phyloP scores from a whole-genome alignment of 73 alveolate species.

The Tetrahymena borealis region DNA sequence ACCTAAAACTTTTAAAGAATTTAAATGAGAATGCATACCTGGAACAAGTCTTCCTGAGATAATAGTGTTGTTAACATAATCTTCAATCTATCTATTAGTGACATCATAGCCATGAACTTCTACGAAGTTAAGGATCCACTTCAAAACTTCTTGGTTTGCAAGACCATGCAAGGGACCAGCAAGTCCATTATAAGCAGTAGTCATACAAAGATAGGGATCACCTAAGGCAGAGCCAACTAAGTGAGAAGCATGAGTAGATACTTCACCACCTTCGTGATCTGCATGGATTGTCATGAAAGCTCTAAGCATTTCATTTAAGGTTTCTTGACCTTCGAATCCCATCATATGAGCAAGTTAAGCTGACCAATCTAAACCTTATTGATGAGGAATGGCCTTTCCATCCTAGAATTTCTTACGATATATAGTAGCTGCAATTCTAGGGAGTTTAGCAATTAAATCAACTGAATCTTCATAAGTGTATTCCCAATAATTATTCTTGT shows the following conservation, averaged over 20 bases:
- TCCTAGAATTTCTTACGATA: slow-evolving; percentile 45
- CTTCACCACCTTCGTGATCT: slow-evolving; percentile 91
- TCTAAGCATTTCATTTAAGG: slow-evolving; percentile 64
- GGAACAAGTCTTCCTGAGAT: slow-evolving; percentile 71
- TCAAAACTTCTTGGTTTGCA: slow-evolving; percentile 87
- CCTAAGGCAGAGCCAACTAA: slow-evolving; percentile 84
- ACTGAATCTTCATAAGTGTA: slow-evolving; percentile 69
- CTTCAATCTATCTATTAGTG: slow-evolving; percentile 56
- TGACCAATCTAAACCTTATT: slow-evolving; percentile 40
- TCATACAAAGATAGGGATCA: slow-evolving; percentile 79
- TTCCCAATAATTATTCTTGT: slow-evolving; percentile 76
- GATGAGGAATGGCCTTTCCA: slow-evolving; percentile 33
- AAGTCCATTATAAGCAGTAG: slow-evolving; percentile 83
- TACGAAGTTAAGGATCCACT: slow-evolving; percentile 63
- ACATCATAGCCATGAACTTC: slow-evolving; percentile 54
- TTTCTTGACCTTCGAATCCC: slow-evolving; percentile 50
- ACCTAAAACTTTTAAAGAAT: not conserved
- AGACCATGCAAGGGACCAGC: slow-evolving; percentile 96
- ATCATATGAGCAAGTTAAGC: slow-evolving; percentile 68
- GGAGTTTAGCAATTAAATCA: slow-evolving; percentile 70
- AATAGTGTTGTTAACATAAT: slow-evolving; percentile 47
- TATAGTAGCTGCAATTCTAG: slow-evolving; percentile 77
- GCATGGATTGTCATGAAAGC: slow-evolving; percentile 55
- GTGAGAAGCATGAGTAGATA: slow-evolving; percentile 79
- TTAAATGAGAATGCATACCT: slow-evolving; percentile 7